Evolutionary conservation across 441 rosid genomes (phyloP), one percentile per base, ranked within the genome.

Genomic region (Pelargonium australe): DNA sequence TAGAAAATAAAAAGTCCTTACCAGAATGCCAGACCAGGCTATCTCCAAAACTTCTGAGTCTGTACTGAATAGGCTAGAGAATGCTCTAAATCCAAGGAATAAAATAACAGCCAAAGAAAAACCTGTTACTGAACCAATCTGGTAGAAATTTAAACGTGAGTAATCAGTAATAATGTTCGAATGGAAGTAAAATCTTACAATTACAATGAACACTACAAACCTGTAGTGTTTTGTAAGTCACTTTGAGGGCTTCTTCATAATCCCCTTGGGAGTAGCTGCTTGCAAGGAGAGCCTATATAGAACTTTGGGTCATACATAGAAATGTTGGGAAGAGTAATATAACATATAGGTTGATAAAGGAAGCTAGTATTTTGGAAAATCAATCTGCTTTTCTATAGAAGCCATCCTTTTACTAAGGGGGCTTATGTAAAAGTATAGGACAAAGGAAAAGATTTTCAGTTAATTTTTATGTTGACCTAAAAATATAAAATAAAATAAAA

Each of bases 101-200:
- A 95, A 79, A 67, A 85, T 68, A 57, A 80, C 81, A 63, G 88
- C 95, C 80, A 95, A 81, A 73, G 81, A 83, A 79, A 87, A 57
- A 71, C 97, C 97, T 49, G 92, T 88, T 66, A 70, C 85, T 69
- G 85, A 72, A 78, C 97, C 96, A 74, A 91, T 84, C 97, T 95
- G 87, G 74, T 79, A 60, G 69, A 63, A 53, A 61, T 65, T 69
- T 64, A 68, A 63, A 64, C 40, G 25, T 62, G 12, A 62, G 65
- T 19, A 23, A 62, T 62, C 68, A 66, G 68, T 43, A 53, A 14
- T 20, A 25, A 9, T 66, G 31, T 11, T 13, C 4, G 16, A 44
- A 25, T 66, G 45, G 5, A 34, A 53, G 73, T 43, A 60, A 68
- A 75, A 51, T 14, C 66, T 61, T 61, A 34, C 17, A 14, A 49